Evolutionary conservation across 495 filamentous ascomycete genomes (phyloP).

Genomic region (Hypoxylon rickii): DNA sequence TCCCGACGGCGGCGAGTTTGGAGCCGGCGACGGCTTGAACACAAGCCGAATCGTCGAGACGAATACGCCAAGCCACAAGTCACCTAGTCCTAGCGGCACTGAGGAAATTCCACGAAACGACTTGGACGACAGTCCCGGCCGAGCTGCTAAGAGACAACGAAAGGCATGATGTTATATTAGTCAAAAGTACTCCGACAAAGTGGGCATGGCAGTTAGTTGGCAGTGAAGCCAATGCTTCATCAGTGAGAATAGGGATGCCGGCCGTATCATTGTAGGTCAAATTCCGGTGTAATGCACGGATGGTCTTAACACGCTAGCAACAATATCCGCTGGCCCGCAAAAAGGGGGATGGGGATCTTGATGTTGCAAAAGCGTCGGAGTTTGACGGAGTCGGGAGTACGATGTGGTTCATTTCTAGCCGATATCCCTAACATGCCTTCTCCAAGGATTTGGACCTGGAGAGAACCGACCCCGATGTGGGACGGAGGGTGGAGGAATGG

Average conservation of each 20-base stretch:
- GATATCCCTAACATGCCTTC: conserved; percentile 24
- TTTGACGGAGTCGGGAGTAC: conserved; percentile 15
- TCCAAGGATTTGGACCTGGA: background rate
- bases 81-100: conserved; percentile 50
- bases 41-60: conserved; percentile 39
- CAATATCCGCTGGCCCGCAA: background rate
- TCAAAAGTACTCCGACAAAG: too few relatives aligned
- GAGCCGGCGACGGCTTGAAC: conserved; percentile 30
- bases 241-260: too few relatives aligned
- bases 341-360: background rate
- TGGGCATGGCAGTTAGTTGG: too few relatives aligned
- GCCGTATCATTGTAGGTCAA: too few relatives aligned
- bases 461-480: background rate
- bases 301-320: too few relatives aligned
- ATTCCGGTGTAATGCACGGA: too few relatives aligned
- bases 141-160: conserved; percentile 47
- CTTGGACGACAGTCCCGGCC: conserved; percentile 42
- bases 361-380: conserved; percentile 15
- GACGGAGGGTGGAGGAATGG: background rate
- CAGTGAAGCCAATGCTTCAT: too few relatives aligned
- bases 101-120: conserved; percentile 51
- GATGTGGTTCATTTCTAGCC: conserved; percentile 7
- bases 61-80: conserved; percentile 40
- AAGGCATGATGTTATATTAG: conserved; percentile 24
- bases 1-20: conserved; percentile 27